Base-by-base conservation (phyloP, 768 basidiomycete species). In the Tricholoma sp. region DNA sequence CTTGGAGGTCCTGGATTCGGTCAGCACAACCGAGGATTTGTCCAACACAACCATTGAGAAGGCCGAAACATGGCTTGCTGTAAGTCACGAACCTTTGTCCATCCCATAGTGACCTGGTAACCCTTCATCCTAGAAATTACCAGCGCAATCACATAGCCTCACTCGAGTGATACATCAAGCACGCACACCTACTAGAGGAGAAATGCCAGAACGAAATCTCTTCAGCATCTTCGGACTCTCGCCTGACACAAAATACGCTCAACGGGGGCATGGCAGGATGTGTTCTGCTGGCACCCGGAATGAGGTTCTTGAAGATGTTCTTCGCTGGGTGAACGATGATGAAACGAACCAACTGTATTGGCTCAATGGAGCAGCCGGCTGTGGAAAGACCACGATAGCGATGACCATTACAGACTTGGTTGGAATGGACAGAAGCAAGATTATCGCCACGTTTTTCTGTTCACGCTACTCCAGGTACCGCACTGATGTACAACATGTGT, bases 381-480 rank as follows among this genome's bases (percentile, higher is more conserved):
- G 58, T 18, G 65, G 65, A 34, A 66, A 66, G 53, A 63, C 65
- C 3, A 60, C 62, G 7, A 61, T 66, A 29, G 59, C 60, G 14
- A 54, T 59, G 39, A 58, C 64, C 21, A 39, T 65, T 39, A 52
- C 58, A 45, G 52, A 63, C 32, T 41, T 59, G n/a, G 41, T 65
- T 12, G 49, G 52, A 27, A 57, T 59, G 61, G 61, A 59, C 34
- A 54, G 55, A 21, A 57, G 57, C 31, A 55, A 50, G 45, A 39
- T 63, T n/a, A 58, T 63, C 9, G 65, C 64, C 16, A 65, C 57
- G 29, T 66, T 65, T 55, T 65, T 66, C 56, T 66, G 64, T 52
- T 59, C 62, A 9, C 57, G 64, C 10, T 56, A 55, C 21, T 57
- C 57, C 11, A 45, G 31, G 12, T 58, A 63, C 31, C 56, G 59